phyloP scores from a whole-genome alignment of 2,329 filamentous ascomycete species.

The Clonostachys sp. region DNA sequence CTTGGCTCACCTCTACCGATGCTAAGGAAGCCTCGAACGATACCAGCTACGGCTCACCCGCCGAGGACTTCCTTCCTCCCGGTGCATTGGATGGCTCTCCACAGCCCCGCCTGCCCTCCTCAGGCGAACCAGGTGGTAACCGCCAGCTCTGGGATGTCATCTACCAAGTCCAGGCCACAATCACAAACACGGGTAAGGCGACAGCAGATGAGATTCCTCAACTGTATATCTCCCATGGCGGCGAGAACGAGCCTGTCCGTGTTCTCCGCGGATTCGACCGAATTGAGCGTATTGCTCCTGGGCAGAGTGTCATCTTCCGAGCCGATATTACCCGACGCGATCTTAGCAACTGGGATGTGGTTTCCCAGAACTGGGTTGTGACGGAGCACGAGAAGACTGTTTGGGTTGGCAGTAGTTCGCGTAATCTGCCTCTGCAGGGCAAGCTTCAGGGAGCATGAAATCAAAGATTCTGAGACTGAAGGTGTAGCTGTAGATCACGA shows the following conservation, averaged over 20 bases:
- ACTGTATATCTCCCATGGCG: conserved; percentile 77
- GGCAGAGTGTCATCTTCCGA: conserved; percentile 61
- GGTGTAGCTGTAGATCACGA: no score
- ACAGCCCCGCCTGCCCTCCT: conserved; percentile 47
- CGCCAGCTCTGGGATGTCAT: conserved; percentile 62
- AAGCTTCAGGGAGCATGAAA: conserved; percentile 5
- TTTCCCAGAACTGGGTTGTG: conserved; percentile 79
- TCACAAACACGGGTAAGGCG: conserved; percentile 66
- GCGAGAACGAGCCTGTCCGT: conserved; percentile 61
- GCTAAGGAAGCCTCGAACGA: conserved; percentile 50
- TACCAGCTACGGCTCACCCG: conserved; percentile 53
- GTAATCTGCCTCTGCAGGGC: conserved; percentile 44
- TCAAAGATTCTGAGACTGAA: no score
- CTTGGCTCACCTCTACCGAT: conserved; percentile 64
- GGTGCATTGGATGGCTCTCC: conserved; percentile 49
- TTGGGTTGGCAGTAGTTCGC: conserved; percentile 50
- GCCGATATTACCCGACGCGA: conserved; percentile 74
- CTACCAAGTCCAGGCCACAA: conserved; percentile 61
- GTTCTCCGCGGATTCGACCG: conserved; percentile 80
- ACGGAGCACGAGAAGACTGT: conserved; percentile 45
- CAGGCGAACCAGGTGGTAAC: conserved; percentile 59
- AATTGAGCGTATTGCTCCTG: conserved; percentile 61
- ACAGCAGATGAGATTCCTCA: conserved; percentile 70
- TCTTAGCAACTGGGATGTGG: conserved; percentile 80
- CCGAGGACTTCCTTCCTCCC: conserved; percentile 55